Conservation (phyloP, 257 asterid species). For the Linderniella brevidens region DNA sequence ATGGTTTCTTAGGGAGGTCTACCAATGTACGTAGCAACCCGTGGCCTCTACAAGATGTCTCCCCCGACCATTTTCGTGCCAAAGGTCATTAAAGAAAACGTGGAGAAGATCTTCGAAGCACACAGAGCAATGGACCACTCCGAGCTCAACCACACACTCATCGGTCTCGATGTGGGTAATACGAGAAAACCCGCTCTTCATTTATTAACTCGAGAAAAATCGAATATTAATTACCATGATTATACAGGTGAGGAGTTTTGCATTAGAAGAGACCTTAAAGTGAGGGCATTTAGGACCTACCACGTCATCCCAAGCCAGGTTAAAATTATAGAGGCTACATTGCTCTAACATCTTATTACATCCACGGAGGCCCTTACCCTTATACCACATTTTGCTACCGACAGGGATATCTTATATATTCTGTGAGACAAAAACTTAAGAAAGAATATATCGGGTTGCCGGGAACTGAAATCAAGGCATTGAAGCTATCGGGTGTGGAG, state of each 20-base stretch:
- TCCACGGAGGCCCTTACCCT: neutral
- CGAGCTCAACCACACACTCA: slow-evolving; percentile 59
- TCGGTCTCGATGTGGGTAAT: slow-evolving; percentile 92
- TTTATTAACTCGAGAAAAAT: slow-evolving; percentile 2
- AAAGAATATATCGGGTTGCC: slow-evolving; percentile 56
- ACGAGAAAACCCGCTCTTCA: slow-evolving; percentile 6
- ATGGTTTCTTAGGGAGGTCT: slow-evolving; percentile 55
- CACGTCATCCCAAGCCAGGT: slow-evolving; percentile 95
- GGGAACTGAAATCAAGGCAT: slow-evolving; percentile 47
- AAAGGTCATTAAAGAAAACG: slow-evolving; percentile 47
- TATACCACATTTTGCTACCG: slow-evolving; percentile 1
- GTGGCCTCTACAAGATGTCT: slow-evolving; percentile 65
- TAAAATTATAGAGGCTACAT: slow-evolving; percentile 7
- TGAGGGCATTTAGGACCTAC: slow-evolving; percentile 73
- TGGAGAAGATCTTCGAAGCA: slow-evolving; percentile 82
- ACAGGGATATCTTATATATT: slow-evolving; percentile 75
- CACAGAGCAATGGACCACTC: slow-evolving; percentile 94
- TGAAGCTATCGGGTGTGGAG: slow-evolving; percentile 76
- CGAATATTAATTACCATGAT: slow-evolving; percentile 2
- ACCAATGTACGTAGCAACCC: slow-evolving; percentile 96
- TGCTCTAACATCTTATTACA: slow-evolving; percentile 1
- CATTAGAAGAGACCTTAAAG: slow-evolving; percentile 69
- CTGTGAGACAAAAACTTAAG: slow-evolving; percentile 72
- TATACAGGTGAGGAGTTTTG: slow-evolving; percentile 69
- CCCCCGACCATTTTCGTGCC: slow-evolving; percentile 89